Percentiles rank a stretch among this genome's conserved stretches.
phyloP scores from a whole-genome alignment of 208 protist species.

The Crithidia sp. region DNA sequence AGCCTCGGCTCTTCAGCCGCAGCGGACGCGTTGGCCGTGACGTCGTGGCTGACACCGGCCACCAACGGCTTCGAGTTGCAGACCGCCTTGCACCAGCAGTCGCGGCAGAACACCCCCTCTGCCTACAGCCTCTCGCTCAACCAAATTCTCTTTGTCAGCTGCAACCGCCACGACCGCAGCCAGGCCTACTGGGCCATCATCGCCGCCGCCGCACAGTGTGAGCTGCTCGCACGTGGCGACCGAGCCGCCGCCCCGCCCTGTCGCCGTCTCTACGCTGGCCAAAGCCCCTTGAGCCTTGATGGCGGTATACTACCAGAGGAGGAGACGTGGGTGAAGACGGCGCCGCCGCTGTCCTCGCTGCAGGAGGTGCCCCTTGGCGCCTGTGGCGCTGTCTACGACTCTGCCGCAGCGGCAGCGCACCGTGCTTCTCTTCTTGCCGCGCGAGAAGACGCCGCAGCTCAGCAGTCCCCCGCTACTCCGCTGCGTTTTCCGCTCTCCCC shows the following conservation, averaged over 20 bases:
- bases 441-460: neutral
- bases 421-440: neutral
- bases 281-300: constrained; percentile 18
- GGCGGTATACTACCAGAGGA: constrained; percentile 10
- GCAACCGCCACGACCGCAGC: constrained; percentile 69
- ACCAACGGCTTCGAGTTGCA: constrained; percentile 9
- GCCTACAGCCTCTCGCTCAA: constrained; percentile 24
- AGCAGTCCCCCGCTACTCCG: neutral
- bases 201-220: constrained; percentile 46
- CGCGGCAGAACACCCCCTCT: constrained; percentile 18
- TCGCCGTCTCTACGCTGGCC: constrained; percentile 35
- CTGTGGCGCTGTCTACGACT: constrained; percentile 36
- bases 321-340: constrained; percentile 1
- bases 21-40: neutral
- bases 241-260: constrained; percentile 28
- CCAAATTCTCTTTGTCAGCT: constrained; percentile 79
- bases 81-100: constrained; percentile 3
- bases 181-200: constrained; percentile 77
- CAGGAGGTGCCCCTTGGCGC: constrained; percentile 26
- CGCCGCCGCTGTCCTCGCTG: constrained; percentile 5
- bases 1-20: neutral
- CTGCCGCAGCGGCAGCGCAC: constrained; percentile 8
- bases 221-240: constrained; percentile 30
- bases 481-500: constrained; percentile 10
- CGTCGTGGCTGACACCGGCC: constrained; percentile 12